Percentiles rank a stretch among this genome's conserved stretches.
Conservation (phyloP, 495 filamentous ascomycete genomes). For the Rostrohypoxylon terebratum region DNA sequence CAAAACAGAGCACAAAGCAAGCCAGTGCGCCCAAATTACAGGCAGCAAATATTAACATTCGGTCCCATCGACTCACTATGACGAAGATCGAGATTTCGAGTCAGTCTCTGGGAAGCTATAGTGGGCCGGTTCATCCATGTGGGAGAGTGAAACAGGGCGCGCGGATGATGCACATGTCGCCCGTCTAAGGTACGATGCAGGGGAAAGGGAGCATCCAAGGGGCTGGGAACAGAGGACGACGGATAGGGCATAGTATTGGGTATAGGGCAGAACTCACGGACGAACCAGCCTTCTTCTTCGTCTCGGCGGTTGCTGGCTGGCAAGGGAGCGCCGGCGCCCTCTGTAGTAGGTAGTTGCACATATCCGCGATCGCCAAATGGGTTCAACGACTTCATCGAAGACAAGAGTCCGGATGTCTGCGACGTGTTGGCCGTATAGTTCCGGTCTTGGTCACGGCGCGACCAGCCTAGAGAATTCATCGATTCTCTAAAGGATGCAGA, state of each 20-base stretch:
- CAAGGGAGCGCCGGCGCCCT: conserved; percentile 84
- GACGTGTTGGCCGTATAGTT: conserved; percentile 77
- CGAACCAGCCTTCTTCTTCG: conserved; percentile 96
- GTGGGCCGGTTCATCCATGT: conserved; percentile 50
- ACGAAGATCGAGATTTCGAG: conserved; percentile 38
- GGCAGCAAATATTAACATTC: conserved; percentile 87
- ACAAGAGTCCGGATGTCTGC: conserved; percentile 77
- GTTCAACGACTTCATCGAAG: conserved; percentile 85
- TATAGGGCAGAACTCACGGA: conserved; percentile 75
- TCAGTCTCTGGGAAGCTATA: conserved; percentile 47
- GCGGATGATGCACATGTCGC: conserved; percentile 57
- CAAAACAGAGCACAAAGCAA: conserved; percentile 93
- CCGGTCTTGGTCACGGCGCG: conserved; percentile 80
- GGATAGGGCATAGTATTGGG: conserved; percentile 22
- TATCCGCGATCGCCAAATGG: conserved; percentile 90
- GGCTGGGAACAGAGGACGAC: conserved; percentile 22
- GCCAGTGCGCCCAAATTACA: conserved; percentile 91
- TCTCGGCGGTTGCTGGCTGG: conserved; percentile 87
- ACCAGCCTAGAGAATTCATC: conserved; percentile 95
- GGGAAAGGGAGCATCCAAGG: conserved; percentile 30
- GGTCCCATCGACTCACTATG: conserved; percentile 97
- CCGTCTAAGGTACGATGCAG: conserved; percentile 50
- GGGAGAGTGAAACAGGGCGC: conserved; percentile 54
- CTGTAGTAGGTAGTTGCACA: conserved; percentile 88
- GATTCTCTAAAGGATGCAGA: conserved; percentile 90